Percentiles rank a stretch among this genome's conserved stretches.
Evolutionary conservation across 108 stramenopile species (phyloP).

Genomic region (Stephanodiscus minutulus): DNA sequence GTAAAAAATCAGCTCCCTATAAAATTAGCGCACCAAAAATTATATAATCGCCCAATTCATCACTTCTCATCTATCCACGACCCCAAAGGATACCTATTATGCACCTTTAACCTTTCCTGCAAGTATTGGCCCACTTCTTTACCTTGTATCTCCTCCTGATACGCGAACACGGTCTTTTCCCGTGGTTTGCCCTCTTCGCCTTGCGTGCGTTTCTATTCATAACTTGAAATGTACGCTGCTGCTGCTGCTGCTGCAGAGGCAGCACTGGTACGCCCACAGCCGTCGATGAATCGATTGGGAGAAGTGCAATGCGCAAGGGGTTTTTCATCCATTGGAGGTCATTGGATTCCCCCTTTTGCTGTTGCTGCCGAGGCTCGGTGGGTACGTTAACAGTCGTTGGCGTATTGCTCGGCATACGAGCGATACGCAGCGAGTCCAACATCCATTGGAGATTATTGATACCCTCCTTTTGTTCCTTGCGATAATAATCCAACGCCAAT

Average conservation of each 20-base stretch:
- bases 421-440: slow-evolving; percentile 36
- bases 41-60: not conserved
- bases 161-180: slow-evolving; percentile 71
- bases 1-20: too few relatives aligned
- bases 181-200: slow-evolving; percentile 70
- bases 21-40: not conserved
- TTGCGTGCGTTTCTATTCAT: slow-evolving; percentile 77
- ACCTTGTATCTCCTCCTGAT: slow-evolving; percentile 57
- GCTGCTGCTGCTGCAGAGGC: not conserved
- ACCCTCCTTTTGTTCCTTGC: slow-evolving; percentile 25
- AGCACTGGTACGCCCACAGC: not conserved
- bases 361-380: slow-evolving; percentile 5
- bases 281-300: not conserved
- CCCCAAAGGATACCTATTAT: not conserved
- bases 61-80: not conserved
- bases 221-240: slow-evolving; percentile 40
- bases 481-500: slow-evolving; percentile 22
- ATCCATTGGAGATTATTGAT: slow-evolving; percentile 43
- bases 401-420: slow-evolving; percentile 9
- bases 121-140: slow-evolving; percentile 44
- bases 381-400: not conserved
- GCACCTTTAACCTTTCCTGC: slow-evolving; percentile 31
- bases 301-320: slow-evolving; percentile 24
- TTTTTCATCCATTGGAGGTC: slow-evolving; percentile 37
- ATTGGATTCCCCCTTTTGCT: slow-evolving; percentile 21